Evolutionary conservation across 495 filamentous ascomycete genomes (phyloP).

Genomic region (Trichoderma reesei): DNA sequence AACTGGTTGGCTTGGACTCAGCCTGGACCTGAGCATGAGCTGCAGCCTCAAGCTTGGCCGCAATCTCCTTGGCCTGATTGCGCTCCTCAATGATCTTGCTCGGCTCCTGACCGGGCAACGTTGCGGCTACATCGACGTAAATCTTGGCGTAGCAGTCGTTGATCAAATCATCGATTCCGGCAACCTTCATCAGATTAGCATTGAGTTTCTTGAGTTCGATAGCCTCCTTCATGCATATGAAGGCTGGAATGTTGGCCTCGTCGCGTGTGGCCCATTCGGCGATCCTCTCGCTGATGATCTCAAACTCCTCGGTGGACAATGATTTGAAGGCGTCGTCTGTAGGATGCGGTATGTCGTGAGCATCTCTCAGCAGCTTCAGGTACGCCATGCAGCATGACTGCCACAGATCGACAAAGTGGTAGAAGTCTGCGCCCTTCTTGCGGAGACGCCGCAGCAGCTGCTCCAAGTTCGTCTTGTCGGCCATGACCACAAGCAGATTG

Average conservation of each 20-base stretch:
- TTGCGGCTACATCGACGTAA: constrained; percentile 45
- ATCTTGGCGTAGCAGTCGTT: constrained; percentile 78
- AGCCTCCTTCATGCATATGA: constrained; percentile 73
- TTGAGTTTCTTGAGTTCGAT: constrained; percentile 89
- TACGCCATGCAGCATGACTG: constrained; percentile 66
- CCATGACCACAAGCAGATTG: constrained; percentile 58
- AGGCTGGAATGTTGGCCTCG: constrained; percentile 23
- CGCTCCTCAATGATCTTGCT: constrained; percentile 22
- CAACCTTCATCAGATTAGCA: constrained; percentile 70
- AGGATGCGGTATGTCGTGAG: constrained; percentile 52
- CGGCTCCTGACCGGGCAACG: constrained; percentile 24
- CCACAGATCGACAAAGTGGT: constrained; percentile 80
- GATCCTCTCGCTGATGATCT: constrained; percentile 41
- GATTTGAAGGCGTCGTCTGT: constrained; percentile 73
- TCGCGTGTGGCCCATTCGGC: constrained; percentile 40
- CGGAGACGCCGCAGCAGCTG: constrained; percentile 70
- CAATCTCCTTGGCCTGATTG: constrained; percentile 3
- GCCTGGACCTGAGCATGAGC: constrained; percentile 13
- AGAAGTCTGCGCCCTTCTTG: constrained; percentile 73
- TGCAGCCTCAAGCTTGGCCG: constrained; percentile 11
- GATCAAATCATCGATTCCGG: constrained; percentile 80
- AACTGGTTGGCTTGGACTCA: constrained; percentile 16
- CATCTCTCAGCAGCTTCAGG: constrained; percentile 62
- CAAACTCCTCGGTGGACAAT: constrained; percentile 74
- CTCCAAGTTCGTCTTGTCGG: constrained; percentile 73